Evolutionary conservation across 1,284 basidiomycete species (phyloP).

Genomic region (Leccinum holopus): DNA sequence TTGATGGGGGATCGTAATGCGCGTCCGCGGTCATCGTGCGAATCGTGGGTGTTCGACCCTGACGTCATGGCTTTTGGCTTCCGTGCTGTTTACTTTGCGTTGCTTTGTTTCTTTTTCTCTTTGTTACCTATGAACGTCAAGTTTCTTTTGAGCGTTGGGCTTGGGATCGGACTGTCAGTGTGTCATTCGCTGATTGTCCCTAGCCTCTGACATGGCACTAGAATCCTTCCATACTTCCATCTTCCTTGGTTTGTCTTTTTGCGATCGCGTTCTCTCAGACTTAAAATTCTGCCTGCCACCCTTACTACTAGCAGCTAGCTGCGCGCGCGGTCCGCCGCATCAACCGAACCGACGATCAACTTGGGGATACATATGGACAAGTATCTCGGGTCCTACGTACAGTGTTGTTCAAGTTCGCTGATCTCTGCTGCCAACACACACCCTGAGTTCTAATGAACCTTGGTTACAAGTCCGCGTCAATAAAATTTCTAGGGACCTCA

Average conservation of each 20-base stretch:
- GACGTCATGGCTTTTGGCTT: background rate
- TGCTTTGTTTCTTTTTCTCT: background rate
- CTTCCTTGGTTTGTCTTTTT: background rate
- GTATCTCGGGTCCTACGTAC: background rate
- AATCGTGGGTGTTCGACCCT: background rate
- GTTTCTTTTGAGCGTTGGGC: background rate
- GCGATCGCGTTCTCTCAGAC: too few species aligned
- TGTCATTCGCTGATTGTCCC: background rate
- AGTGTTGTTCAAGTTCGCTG: background rate
- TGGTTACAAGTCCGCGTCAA: background rate
- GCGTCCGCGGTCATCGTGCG: background rate
- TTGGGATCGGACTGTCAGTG: background rate
- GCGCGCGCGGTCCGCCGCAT: background rate
- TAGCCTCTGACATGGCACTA: background rate
- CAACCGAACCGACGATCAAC: background rate
- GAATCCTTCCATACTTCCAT: background rate
- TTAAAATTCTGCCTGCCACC: background rate
- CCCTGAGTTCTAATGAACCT: background rate
- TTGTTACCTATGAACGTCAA: background rate
- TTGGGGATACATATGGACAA: background rate
- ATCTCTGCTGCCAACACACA: background rate
- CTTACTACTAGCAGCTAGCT: background rate
- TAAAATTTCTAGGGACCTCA: background rate
- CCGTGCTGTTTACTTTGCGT: background rate
- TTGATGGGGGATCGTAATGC: background rate